These are phyloP conservation scores for Lecanosticta acicola DNA, from an alignment of 2,329 filamentous ascomycete genomes.

Conservation along the genomic window DNA sequence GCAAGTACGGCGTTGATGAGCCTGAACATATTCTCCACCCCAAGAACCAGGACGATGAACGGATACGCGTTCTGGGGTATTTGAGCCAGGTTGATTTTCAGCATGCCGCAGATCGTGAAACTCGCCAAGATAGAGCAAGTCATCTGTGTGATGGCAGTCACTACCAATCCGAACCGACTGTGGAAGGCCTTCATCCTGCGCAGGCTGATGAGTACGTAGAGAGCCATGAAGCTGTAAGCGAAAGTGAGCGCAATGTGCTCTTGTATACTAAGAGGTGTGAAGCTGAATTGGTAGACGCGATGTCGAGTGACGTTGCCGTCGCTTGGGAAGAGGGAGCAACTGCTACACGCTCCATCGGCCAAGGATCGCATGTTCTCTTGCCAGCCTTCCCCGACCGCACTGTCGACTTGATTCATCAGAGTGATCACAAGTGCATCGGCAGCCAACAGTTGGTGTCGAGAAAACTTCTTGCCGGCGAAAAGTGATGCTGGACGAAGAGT, in stretches of 20 bases:
- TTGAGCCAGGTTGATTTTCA: conserved; percentile 68
- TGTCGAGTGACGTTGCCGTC: conserved; percentile 51
- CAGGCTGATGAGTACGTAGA: conserved; percentile 63
- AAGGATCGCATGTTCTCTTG: conserved; percentile 54
- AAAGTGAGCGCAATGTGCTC: conserved; percentile 60
- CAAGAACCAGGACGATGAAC: conserved; percentile 69
- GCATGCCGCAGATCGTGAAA: conserved; percentile 70
- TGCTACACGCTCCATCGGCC: conserved; percentile 44
- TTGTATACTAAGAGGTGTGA: conserved; percentile 63
- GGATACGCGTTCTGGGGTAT: conserved; percentile 72
- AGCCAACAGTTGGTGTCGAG: conserved; percentile 60
- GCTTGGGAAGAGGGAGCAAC: conserved; percentile 62
- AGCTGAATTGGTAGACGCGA: conserved; percentile 71
- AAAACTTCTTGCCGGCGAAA: conserved; percentile 74
- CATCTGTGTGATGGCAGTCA: conserved; percentile 63
- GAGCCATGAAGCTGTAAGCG: conserved; percentile 58
- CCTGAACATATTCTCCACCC: conserved; percentile 68
- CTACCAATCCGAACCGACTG: conserved; percentile 65
- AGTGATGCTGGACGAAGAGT: conserved; percentile 73
- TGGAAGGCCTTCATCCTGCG: conserved; percentile 68
- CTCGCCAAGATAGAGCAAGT: conserved; percentile 68
- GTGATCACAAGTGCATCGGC: conserved; percentile 76
- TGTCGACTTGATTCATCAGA: conserved; percentile 62
- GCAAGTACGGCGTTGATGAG: conserved; percentile 72
- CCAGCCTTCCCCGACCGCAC: conserved; percentile 61